Evolutionary conservation across 225 moss, liverwort and hornwort genomes (phyloP).

Genomic region (Physcomitrium patens): DNA sequence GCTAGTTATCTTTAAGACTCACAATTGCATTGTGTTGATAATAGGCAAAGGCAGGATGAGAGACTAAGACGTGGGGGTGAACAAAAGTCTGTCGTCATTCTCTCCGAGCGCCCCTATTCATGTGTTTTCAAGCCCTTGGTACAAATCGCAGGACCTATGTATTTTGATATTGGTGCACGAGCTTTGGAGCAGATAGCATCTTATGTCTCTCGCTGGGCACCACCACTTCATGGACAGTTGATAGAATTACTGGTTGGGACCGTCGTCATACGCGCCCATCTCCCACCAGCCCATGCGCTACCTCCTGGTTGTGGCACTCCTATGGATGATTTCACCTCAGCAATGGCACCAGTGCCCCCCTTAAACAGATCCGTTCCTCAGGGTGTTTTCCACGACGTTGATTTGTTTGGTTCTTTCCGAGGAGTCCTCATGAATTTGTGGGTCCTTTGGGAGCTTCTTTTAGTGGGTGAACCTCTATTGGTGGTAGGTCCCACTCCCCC

Average conservation of each 20-base stretch:
- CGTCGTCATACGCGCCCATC: conserved; percentile 76
- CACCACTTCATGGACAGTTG: conserved; percentile 92
- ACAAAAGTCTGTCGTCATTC: conserved; percentile 94
- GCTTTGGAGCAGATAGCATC: conserved; percentile 81
- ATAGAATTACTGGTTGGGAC: conserved; percentile 89
- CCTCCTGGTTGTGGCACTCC: conserved; percentile 95
- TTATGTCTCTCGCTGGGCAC: conserved; percentile 82
- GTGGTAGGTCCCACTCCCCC: conserved; percentile 95
- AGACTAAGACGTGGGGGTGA: conserved; percentile 97
- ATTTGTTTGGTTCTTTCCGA: conserved; percentile 93
- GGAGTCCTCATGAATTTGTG: conserved; percentile 98
- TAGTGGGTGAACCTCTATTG: conserved; percentile 93
- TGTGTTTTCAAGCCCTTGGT: conserved; percentile 97
- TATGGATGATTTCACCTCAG: conserved; percentile 96
- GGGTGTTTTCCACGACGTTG: conserved; percentile 95
- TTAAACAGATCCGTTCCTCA: conserved; percentile 86
- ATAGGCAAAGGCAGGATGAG: conserved; percentile 98
- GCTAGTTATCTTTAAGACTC: conserved; percentile 18
- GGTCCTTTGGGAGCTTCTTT: conserved; percentile 98
- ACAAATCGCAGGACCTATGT: conserved; percentile 89
- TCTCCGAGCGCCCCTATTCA: conserved; percentile 93
- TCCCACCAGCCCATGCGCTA: conserved; percentile 96
- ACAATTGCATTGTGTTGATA: conserved; percentile 26
- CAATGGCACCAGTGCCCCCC: conserved; percentile 90
- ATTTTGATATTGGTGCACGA: conserved; percentile 93